Conservation (phyloP, 768 basidiomycete genomes). For the Podaxis rugospora region DNA sequence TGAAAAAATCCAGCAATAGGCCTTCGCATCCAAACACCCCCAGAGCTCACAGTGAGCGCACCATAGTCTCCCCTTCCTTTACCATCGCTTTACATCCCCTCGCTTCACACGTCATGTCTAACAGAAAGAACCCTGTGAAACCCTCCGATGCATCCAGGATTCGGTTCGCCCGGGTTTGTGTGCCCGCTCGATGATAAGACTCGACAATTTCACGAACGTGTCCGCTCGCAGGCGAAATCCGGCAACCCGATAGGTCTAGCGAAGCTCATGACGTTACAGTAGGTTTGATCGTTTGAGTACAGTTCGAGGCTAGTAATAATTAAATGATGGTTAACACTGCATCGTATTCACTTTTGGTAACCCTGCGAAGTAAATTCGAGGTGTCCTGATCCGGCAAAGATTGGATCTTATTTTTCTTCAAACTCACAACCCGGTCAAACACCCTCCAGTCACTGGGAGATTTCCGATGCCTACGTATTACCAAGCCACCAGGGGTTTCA, state of each 20-base stretch:
- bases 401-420: no score
- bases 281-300: neutral
- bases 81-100: no score
- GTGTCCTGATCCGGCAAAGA: no score
- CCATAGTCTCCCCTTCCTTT: no score
- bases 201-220: neutral
- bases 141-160: conserved; percentile 2
- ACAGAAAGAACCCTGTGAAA: neutral
- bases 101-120: neutral
- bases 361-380: no score
- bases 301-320: neutral
- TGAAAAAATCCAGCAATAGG: neutral
- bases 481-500: no score
- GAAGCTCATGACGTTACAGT: neutral
- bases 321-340: neutral
- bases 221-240: neutral
- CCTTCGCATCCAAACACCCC: neutral
- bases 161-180: conserved; percentile 4
- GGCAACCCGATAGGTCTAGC: neutral
- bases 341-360: no score
- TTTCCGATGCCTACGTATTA: no score
- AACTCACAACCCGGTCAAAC: no score
- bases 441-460: no score
- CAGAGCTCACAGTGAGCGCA: neutral
- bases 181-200: neutral